These are phyloP conservation scores for Fusarium graminum DNA, from an alignment of 2,329 filamentous ascomycete genomes.

Conservation along the genomic window DNA sequence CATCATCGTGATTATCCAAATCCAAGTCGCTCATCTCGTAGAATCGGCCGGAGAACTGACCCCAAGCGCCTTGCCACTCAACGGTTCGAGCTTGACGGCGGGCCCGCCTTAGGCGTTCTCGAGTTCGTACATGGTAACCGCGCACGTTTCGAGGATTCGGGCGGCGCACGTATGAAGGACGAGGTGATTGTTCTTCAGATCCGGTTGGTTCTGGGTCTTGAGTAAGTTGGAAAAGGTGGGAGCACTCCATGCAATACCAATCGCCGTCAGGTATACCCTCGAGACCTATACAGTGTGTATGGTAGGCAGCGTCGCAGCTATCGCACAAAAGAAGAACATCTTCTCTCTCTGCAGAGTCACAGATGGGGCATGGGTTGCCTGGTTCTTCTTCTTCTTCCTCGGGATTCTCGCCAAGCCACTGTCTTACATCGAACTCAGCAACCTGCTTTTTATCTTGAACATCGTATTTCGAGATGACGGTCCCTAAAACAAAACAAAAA, in stretches of 20 bases:
- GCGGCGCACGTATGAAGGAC: constrained; percentile 50
- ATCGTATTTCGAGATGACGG: constrained; percentile 67
- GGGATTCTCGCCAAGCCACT: constrained; percentile 77
- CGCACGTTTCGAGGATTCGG: constrained; percentile 52
- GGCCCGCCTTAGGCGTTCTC: constrained; percentile 68
- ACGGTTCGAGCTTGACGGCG: constrained; percentile 76
- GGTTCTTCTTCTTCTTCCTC: constrained; percentile 80
- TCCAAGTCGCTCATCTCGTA: constrained; percentile 67
- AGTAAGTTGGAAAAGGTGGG: constrained; percentile 60
- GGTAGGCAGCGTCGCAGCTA: constrained; percentile 88
- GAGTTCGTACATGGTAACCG: constrained; percentile 63
- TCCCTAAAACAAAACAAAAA: constrained; percentile 59
- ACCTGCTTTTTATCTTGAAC: constrained; percentile 90
- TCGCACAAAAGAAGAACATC: constrained; percentile 91
- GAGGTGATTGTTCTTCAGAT: constrained; percentile 52
- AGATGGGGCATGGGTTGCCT: constrained; percentile 83
- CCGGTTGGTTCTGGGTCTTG: constrained; percentile 53
- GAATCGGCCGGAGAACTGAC: constrained; percentile 70
- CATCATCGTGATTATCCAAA: constrained; percentile 58
- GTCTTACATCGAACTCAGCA: constrained; percentile 85
- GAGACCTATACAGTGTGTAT: constrained; percentile 91
- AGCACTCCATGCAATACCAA: constrained; percentile 94
- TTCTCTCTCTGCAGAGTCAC: constrained; percentile 83
- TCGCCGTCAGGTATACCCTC: constrained; percentile 79
- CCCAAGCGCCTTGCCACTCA: constrained; percentile 92